Base-by-base conservation (phyloP, 768 basidiomycete genomes). In the Mycena rebaudengoi region DNA sequence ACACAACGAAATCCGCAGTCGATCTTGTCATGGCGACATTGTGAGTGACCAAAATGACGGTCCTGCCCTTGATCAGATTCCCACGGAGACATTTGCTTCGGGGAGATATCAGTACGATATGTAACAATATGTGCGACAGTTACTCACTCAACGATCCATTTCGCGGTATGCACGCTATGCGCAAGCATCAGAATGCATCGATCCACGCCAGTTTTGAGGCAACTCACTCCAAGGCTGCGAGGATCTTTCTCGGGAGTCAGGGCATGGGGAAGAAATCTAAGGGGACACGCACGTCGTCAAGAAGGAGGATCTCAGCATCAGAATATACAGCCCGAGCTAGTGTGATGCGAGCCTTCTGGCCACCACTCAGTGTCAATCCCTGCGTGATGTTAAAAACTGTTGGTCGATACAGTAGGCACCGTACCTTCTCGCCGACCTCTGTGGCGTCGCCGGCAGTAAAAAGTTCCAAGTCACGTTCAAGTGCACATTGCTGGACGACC, bases 401-500 rank as follows among this genome's bases (percentile, higher is more conserved):
- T 33, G 7, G 32, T 4, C 11, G 1, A 6, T 14, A 16, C 7
- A 12, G 30, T 28, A 26, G 13, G 2, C 25, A 7, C 10, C 29
- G 21, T 25, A 52, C 58, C 68, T 85, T 87, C 64, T 88, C 87
- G 14, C 87, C 87, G n/a, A 88, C 83, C 63, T 68, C 66, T 0
- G 90, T 90, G 30, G 80, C 69, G 71, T 91, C 91, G 0, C 90
- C 89, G 29, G 88, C 88, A 11, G 89, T 79, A 35, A 95, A 85
- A 54, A 92, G 77, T 37, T 88, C 83, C 8, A 95, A 75, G 71
- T 96, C 94, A 3, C 84, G 82, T 64, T 90, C 88, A 39, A 96
- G 79, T 58, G 87, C 92, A 25, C 93, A 88, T 72, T 94, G 92
- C 18, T 84, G 76, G 41, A 97, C 75, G 3, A 91, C 92, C 63